phyloP scores from a whole-genome alignment of 1,139 yeast genomes.

The Petasospora rhodanensis region DNA sequence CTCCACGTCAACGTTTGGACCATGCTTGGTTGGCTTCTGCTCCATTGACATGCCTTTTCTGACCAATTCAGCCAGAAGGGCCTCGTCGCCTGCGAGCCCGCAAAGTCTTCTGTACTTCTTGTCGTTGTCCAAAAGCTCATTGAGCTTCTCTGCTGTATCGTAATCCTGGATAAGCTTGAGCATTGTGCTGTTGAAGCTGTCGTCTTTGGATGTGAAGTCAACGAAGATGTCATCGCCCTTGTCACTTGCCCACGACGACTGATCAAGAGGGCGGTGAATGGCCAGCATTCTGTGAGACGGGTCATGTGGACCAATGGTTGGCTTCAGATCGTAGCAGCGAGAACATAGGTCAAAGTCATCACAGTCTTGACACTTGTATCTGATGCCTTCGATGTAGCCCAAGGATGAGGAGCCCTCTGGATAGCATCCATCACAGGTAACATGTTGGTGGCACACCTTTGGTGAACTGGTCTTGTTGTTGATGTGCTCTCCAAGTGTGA shows the following conservation, averaged over 20 bases:
- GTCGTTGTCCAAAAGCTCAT: background rate
- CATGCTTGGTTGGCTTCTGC: background rate
- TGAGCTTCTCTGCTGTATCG: conserved; percentile 9
- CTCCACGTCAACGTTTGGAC: conserved; percentile 5
- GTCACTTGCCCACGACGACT: too few species aligned
- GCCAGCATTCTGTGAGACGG: conserved; percentile 6
- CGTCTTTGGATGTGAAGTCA: conserved; percentile 5
- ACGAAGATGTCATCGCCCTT: conserved; percentile 10
- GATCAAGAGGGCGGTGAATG: too few species aligned
- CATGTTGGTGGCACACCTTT: too few species aligned
- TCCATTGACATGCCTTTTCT: conserved; percentile 1
- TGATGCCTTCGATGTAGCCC: conserved; percentile 19
- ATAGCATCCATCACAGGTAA: conserved; percentile 44
- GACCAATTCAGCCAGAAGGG: conserved; percentile 2
- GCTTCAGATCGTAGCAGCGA: conserved; percentile 37
- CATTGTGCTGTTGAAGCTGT: conserved; percentile 1
- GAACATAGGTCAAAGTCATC: conserved; percentile 54
- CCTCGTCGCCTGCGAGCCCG: conserved; percentile 5
- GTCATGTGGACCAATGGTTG: conserved; percentile 24
- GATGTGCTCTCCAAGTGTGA: conserved; percentile 1
- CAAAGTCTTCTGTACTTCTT: conserved; percentile 6
- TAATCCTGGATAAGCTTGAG: conserved; percentile 4
- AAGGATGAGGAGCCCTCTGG: too few species aligned
- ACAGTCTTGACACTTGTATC: conserved; percentile 55
- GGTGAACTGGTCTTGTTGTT: background rate